A percentile compares a stretch with the other conserved stretches of the same genome.
phyloP scores from a whole-genome alignment of 495 filamentous ascomycete species.

The Hyphodiscus hymeniophilus region DNA sequence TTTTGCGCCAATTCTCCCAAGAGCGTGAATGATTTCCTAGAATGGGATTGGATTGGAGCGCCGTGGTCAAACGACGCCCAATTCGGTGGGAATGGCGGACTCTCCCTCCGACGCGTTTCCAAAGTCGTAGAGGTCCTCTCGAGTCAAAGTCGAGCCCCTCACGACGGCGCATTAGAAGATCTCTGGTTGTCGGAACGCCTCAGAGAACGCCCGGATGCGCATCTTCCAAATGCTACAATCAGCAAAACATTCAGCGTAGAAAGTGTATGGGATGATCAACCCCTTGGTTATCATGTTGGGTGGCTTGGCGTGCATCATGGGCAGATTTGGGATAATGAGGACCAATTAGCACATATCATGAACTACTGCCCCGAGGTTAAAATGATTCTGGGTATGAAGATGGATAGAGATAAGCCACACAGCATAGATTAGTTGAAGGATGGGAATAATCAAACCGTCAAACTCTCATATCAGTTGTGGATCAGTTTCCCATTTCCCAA shows the following conservation, averaged over 20 bases:
- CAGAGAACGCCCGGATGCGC: background rate
- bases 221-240: slow-evolving; percentile 14
- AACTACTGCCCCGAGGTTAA: slow-evolving; percentile 9
- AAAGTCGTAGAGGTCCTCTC: slow-evolving; percentile 15
- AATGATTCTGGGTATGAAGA: slow-evolving; percentile 4
- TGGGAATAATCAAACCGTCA: no score
- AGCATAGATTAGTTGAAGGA: background rate
- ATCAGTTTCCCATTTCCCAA: no score
- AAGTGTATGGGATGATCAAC: slow-evolving; percentile 20
- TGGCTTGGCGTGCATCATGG: slow-evolving; percentile 10
- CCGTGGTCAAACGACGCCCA: slow-evolving; percentile 18
- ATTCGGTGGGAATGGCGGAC: slow-evolving; percentile 22
- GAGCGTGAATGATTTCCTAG: slow-evolving; percentile 16
- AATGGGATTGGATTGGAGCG: slow-evolving; percentile 22
- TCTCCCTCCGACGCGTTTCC: slow-evolving; percentile 15
- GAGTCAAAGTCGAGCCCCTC: slow-evolving; percentile 5
- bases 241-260: slow-evolving; percentile 21
- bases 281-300: slow-evolving; percentile 22
- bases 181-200: slow-evolving; percentile 15
- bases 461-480: no score
- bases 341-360: slow-evolving; percentile 1
- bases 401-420: background rate
- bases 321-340: slow-evolving; percentile 6
- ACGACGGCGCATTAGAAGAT: slow-evolving; percentile 18
- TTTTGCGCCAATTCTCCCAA: slow-evolving; percentile 14